Base-by-base conservation (phyloP, 495 filamentous ascomycete species). In the Podospora sp. region DNA sequence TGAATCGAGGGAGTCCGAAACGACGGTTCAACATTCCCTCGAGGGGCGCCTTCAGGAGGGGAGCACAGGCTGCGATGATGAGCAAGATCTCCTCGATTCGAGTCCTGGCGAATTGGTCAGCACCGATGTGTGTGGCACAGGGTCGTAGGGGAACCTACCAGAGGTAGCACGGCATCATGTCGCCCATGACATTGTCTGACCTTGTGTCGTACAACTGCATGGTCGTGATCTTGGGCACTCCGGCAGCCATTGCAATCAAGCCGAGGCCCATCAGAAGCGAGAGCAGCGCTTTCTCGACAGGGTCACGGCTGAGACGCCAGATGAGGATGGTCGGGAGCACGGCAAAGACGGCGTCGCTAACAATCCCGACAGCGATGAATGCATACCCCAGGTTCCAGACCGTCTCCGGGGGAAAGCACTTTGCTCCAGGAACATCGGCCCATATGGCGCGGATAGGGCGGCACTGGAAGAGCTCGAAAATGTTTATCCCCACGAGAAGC, bases 11-110 rank as follows among this genome's bases (percentile, higher is more conserved):
- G 5, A 64, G 20, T 1, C 50, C 62, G n/a, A 64, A 40, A n/a
- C 27, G 14, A 7, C 50, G 50, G n/a, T 36, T 29, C 50, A 64
- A 25, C 25, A 64, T 6, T 9, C 27, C 22, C 50, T 64, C 62
- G 14, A 64, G 49, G 18, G 62, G 50, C 8, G n/a, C 26, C 52
- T 64, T 64, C 16, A 64, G 25, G 9, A 64, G 62, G 14, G 62
- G 62, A 25, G 62, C 62, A 24, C 62, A 64, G 11, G 62, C 62
- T 20, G 49, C 62, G 29, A 64, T 56, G 52, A 64, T 56, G 50
- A 64, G 50, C 14, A 35, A n/a, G 4, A 64, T 36, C 24, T 64
- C 62, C 27, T 64, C 62, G 20, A 64, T 24, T 6, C 62, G 50
- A 14, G 18, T 40, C 53, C 53, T 57, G 53, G 21, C 22, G 12